These are phyloP conservation scores for Gymnopilus junonius DNA, from an alignment of 768 basidiomycete genomes.

Conservation along the genomic window DNA sequence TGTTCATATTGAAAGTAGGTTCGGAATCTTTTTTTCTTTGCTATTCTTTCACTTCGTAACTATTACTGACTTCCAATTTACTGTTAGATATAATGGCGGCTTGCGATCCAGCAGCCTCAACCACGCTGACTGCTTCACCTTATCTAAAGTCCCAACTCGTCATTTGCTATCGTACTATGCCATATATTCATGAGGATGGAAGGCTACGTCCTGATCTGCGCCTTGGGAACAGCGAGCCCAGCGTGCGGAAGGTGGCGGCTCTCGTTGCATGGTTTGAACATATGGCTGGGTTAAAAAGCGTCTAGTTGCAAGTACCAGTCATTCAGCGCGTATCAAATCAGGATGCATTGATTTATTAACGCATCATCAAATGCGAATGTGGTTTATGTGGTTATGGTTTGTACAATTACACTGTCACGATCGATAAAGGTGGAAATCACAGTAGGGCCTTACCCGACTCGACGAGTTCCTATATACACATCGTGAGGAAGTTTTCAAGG, in stretches of 20 bases:
- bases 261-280: conserved; percentile 74
- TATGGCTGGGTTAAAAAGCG: conserved; percentile 60
- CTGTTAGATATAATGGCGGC: conserved; percentile 55
- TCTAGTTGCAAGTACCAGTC: neutral
- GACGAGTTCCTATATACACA: conserved; percentile 2
- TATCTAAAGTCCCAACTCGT: conserved; percentile 62
- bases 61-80: conserved; percentile 3
- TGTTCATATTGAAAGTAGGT: conserved; percentile 68
- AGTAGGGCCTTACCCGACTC: neutral
- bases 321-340: neutral
- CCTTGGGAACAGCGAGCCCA: conserved; percentile 69
- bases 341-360: neutral
- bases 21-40: neutral
- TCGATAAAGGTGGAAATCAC: neutral
- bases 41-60: neutral
- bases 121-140: conserved; percentile 70
- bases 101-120: conserved; percentile 46
- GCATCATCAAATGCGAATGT: neutral
- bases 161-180: conserved; percentile 83
- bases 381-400: neutral
- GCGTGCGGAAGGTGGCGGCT: conserved; percentile 66
- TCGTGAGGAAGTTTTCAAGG: neutral
- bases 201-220: conserved; percentile 73
- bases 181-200: conserved; percentile 60
- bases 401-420: conserved; percentile 3